These are phyloP conservation scores for Chenopodium album DNA, from an alignment of 148 eudicot genomes.

Conservation along the genomic window DNA sequence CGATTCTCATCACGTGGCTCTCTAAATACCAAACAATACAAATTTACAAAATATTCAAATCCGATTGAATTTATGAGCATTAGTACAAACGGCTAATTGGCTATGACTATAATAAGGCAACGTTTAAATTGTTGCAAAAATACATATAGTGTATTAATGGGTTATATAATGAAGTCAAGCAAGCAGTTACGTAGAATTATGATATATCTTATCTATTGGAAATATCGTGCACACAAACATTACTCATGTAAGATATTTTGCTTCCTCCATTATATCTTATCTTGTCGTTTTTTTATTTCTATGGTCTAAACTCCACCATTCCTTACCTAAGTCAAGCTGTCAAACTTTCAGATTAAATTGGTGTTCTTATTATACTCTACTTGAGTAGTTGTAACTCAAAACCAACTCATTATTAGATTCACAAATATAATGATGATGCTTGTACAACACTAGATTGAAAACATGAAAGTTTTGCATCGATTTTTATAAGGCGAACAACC, in stretches of 20 bases:
- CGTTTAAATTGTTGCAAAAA: not conserved
- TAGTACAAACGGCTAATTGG: not conserved
- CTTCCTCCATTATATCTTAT: not conserved
- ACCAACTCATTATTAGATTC: not conserved
- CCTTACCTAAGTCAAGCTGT: not conserved
- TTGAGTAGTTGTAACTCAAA: not conserved
- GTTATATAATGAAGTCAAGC: not conserved
- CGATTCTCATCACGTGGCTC: too few species aligned
- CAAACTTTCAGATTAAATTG: not conserved
- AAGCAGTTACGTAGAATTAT: not conserved
- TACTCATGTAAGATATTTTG: not conserved
- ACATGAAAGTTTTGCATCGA: not conserved
- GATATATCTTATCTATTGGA: not conserved
- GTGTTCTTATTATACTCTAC: too few species aligned
- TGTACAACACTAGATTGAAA: not conserved
- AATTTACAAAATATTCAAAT: too few species aligned
- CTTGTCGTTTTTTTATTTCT: not conserved
- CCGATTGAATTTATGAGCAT: too few species aligned
- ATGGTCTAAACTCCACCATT: constrained; percentile 1
- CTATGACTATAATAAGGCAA: not conserved
- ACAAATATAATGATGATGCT: not conserved
- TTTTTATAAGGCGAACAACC: too few species aligned
- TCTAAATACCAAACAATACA: too few species aligned
- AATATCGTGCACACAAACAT: not conserved
- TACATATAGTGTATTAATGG: not conserved